Conservation (phyloP, 179 eudicot species). For the Vitellaria paradoxa region DNA sequence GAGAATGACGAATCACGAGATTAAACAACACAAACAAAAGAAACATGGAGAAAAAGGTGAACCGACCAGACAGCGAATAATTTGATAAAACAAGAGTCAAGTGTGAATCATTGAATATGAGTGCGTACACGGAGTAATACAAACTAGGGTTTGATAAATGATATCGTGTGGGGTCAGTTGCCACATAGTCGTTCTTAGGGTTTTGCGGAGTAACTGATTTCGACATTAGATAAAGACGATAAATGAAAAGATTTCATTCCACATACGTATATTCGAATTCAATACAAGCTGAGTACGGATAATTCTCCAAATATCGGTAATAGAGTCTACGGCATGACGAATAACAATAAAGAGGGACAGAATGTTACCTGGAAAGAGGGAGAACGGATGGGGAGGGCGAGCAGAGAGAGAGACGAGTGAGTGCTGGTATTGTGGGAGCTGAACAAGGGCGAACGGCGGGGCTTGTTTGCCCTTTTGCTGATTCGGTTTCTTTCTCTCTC, state of each 20-base stretch:
- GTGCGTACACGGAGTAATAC: too few relatives aligned
- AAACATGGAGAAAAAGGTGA: background rate
- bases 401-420: background rate
- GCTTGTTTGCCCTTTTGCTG: constrained; percentile 4
- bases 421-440: background rate
- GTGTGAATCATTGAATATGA: too few relatives aligned
- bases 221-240: background rate
- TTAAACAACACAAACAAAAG: background rate
- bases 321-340: background rate
- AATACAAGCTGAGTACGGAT: background rate
- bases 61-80: background rate
- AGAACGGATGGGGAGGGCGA: background rate
- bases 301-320: background rate
- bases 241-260: background rate
- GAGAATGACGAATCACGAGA: background rate
- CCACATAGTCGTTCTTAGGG: background rate
- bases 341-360: background rate
- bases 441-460: constrained; percentile 6
- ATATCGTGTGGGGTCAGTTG: too few relatives aligned
- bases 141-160: background rate
- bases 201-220: background rate
- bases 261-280: background rate
- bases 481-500: background rate
- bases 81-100: too few relatives aligned
- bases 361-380: background rate